Evolutionary conservation across 139 green algal genomes (phyloP).

Genomic region (Zygnema circumcarinatum): DNA sequence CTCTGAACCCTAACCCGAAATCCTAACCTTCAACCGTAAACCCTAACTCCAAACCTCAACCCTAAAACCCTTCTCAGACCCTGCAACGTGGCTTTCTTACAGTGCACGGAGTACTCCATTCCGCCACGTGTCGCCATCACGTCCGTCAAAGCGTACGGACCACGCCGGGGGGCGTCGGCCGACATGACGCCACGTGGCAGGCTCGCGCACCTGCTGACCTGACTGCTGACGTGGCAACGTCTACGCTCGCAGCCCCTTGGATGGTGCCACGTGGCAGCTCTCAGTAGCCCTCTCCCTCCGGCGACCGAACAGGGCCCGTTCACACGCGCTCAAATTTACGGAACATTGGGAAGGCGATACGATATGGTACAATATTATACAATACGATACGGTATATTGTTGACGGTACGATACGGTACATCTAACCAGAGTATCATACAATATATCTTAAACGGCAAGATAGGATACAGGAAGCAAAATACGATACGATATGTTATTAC

Average conservation of each 20-base stretch:
- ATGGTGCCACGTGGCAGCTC: neutral
- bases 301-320: too few species aligned
- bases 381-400: too few species aligned
- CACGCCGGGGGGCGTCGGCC: neutral
- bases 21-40: too few species aligned
- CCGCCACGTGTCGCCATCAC: slow-evolving; percentile 21
- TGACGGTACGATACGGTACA: too few species aligned
- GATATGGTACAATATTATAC: too few species aligned
- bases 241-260: neutral
- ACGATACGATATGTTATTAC: too few species aligned
- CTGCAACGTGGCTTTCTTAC: too few species aligned
- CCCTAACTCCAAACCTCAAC: neutral
- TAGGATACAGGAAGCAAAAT: too few species aligned
- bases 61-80: too few species aligned
- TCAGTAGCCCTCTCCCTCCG: neutral
- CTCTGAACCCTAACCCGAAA: too few species aligned
- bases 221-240: neutral
- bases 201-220: neutral
- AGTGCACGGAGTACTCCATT: slow-evolving; percentile 34
- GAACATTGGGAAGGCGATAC: neutral
- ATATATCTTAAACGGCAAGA: too few species aligned
- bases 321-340: neutral
- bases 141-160: slow-evolving; percentile 30
- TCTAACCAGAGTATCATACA: too few species aligned
- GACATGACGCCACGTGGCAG: neutral